Evolutionary conservation across 2,329 filamentous ascomycete genomes (phyloP).

Genomic region (Cylindrodendrum hubeiense): DNA sequence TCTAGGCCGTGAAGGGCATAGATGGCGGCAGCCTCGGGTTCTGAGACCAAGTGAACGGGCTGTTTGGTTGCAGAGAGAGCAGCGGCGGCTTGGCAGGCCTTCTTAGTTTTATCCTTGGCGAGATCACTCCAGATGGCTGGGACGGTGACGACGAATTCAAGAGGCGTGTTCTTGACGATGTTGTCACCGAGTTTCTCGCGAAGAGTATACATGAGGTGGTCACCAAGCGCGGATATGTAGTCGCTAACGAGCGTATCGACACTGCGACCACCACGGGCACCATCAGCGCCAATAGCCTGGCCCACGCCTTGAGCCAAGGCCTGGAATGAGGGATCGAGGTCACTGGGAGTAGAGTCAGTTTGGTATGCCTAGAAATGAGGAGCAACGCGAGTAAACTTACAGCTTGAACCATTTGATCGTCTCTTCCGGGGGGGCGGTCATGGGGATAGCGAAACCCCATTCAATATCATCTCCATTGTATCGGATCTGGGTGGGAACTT

Average conservation of each 20-base stretch:
- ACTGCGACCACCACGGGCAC: slow-evolving; percentile 46
- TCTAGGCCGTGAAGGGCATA: slow-evolving; percentile 58
- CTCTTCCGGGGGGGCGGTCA: slow-evolving; percentile 52
- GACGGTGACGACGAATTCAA: slow-evolving; percentile 66
- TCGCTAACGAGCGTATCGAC: slow-evolving; percentile 59
- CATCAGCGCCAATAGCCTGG: slow-evolving; percentile 43
- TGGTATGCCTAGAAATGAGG: background rate
- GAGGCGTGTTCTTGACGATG: slow-evolving; percentile 55
- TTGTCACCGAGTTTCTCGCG: slow-evolving; percentile 56
- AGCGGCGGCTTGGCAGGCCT: slow-evolving; percentile 55
- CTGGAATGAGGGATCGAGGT: slow-evolving; percentile 53
- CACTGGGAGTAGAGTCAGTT: slow-evolving; percentile 40
- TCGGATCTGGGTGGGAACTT: slow-evolving; percentile 60
- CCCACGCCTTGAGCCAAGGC: slow-evolving; percentile 50
- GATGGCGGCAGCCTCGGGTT: slow-evolving; percentile 64
- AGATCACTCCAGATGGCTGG: slow-evolving; percentile 68
- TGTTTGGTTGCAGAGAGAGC: slow-evolving; percentile 45
- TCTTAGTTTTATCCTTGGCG: slow-evolving; percentile 62
- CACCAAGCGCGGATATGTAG: slow-evolving; percentile 59
- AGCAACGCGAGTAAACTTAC: slow-evolving; percentile 46
- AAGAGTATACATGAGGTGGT: slow-evolving; percentile 59
- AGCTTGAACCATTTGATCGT: slow-evolving; percentile 63
- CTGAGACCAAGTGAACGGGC: slow-evolving; percentile 58
- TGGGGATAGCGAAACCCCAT: slow-evolving; percentile 61
- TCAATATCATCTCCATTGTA: slow-evolving; percentile 52